Conservation (phyloP, 2,329 filamentous ascomycete genomes). For the Trichoderma endophyticum region DNA sequence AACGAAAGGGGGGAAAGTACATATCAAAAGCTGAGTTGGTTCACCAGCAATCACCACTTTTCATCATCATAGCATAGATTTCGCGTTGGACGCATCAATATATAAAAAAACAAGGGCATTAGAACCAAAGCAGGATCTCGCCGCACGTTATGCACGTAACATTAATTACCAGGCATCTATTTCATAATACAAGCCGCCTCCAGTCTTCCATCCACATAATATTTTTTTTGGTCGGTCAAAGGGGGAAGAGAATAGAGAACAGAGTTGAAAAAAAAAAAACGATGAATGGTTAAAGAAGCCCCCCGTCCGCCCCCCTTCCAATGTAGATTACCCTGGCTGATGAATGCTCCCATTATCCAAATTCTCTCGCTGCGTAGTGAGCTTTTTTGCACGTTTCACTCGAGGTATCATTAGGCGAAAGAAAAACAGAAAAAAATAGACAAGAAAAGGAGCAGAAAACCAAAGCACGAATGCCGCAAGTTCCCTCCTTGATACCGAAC, state of each 20-base stretch:
- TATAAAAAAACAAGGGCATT: not conserved
- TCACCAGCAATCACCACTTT: not conserved
- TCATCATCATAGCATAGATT: not conserved
- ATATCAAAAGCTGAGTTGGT: not conserved
- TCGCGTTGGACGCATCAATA: not conserved
- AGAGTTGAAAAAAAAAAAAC: not conserved
- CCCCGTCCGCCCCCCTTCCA: not conserved
- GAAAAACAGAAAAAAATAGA: not conserved
- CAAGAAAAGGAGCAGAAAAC: not conserved
- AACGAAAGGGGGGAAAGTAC: not conserved
- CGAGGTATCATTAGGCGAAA: slow-evolving; percentile 32
- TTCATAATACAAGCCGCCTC: not conserved
- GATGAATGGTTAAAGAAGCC: not conserved
- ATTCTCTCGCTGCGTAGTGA: slow-evolving; percentile 2
- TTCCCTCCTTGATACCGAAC: not conserved
- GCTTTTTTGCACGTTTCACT: slow-evolving; percentile 5
- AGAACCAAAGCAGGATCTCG: not conserved
- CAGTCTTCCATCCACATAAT: not conserved
- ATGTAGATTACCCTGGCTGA: not conserved
- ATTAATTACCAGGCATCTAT: not conserved
- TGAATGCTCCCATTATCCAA: slow-evolving; percentile 9
- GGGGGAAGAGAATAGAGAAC: not conserved
- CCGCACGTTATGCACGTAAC: not conserved
- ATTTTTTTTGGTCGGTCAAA: not conserved
- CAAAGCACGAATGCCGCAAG: not conserved